Evolutionary conservation across 768 basidiomycete species (phyloP), one percentile per base, ranked within the genome.

Genomic region (Tylopilus sp.): DNA sequence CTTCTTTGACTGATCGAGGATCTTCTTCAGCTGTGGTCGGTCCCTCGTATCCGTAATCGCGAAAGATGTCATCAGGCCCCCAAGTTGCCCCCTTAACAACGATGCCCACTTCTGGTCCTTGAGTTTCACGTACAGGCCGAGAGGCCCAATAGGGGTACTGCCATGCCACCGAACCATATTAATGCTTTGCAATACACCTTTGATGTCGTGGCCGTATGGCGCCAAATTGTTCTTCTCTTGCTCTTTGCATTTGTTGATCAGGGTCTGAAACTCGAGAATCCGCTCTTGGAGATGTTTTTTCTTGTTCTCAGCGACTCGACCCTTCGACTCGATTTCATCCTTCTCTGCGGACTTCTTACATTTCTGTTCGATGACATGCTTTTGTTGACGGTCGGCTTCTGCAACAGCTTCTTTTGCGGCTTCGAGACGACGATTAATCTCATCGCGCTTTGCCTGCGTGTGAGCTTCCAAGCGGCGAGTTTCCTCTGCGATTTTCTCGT

Each of bases 41-140:
- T 98, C 95, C 22, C 78, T 70, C 18, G 77, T 65, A 63, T 91
- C 80, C 1, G 86, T 88, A 45, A 95, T 76, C 0, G 85, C 89
- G 63, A 86, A 98, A 6, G 83, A 78, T 33, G 73, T 79, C 71
- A 98, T 74, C 18, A 74, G 62, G 3, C 43, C 26, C 4, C 78
- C 80, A 4, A 99, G 71, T 57, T 86, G 79, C 45, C 68, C 68
- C 54, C 86, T 73, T 57, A 98, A 67, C n/a, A 91, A 57, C 1
- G 71, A 71, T 0, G 81, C 83, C 81, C 89, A 98, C 28, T 61
- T 70, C 53, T 72, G 60, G 44, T 95, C 88, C 58, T 75, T 80
- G 33, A 91, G 79, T 59, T 83, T 86, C 60, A 98, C 86, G 63
- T 81, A 78, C 44, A 79, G 55, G 0, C 95, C 95, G 22, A 98